Evolutionary conservation across 441 rosid species (phyloP).

Genomic region (Kokia cookei): DNA sequence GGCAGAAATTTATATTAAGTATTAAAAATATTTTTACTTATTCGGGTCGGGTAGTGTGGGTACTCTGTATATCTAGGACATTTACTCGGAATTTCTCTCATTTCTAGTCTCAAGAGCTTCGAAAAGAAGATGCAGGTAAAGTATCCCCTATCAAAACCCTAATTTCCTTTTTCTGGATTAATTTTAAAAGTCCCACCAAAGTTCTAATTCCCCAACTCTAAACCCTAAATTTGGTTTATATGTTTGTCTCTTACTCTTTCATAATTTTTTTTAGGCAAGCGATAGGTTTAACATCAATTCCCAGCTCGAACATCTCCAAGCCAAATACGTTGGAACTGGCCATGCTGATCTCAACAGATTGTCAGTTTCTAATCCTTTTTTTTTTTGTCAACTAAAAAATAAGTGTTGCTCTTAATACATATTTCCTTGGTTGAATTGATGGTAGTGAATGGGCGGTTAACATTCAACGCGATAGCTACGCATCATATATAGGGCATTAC

Average conservation of each 20-base stretch:
- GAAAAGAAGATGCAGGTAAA: background rate
- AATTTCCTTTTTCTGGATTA: background rate
- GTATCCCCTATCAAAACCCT: background rate
- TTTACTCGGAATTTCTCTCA: background rate
- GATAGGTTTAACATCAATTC: conserved; percentile 97
- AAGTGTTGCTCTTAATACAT: background rate
- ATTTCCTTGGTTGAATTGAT: background rate
- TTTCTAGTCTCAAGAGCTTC: background rate
- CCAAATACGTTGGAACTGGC: conserved; percentile 93
- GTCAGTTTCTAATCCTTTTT: conserved; percentile 29
- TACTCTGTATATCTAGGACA: background rate
- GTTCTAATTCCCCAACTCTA: background rate
- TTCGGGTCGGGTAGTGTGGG: background rate
- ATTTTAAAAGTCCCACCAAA: background rate
- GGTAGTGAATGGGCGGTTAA: conserved; percentile 91
- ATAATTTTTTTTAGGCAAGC: conserved; percentile 54
- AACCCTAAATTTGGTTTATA: background rate
- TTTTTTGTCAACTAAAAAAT: background rate
- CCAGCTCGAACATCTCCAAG: conserved; percentile 97
- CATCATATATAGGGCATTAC: conserved; percentile 89
- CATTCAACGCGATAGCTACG: conserved; percentile 91
- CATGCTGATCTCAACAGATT: conserved; percentile 91
- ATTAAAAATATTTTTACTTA: too few relatives aligned
- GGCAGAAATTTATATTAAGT: too few relatives aligned
- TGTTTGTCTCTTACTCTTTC: background rate